phyloP scores from a whole-genome alignment of 768 basidiomycete species.

The Leccinellum rugosiceps region DNA sequence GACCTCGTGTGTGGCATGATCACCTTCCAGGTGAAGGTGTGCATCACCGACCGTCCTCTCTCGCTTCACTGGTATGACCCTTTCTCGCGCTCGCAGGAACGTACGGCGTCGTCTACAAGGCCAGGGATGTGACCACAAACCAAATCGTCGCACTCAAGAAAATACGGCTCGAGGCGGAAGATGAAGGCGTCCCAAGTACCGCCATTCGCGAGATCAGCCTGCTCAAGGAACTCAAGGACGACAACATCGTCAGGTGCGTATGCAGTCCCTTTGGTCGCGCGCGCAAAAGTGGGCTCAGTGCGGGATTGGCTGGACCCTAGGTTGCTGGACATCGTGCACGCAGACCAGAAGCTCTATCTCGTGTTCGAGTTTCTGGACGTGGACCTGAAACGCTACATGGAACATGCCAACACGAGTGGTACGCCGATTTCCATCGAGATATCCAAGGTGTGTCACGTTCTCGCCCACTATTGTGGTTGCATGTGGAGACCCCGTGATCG shows the following conservation, averaged over 20 bases:
- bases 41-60: background rate
- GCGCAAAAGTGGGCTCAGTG: constrained; percentile 6
- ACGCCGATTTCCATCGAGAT: constrained; percentile 70
- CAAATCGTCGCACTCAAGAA: constrained; percentile 96
- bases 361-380: constrained; percentile 98
- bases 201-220: constrained; percentile 98
- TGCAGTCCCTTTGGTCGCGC: background rate
- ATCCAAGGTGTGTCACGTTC: constrained; percentile 69
- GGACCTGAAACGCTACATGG: constrained; percentile 97
- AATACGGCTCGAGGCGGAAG: constrained; percentile 96
- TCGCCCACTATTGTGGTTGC: background rate
- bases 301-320: constrained; percentile 37
- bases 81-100: constrained; percentile 65
- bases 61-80: constrained; percentile 2
- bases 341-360: constrained; percentile 94
- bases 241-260: constrained; percentile 85
- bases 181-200: constrained; percentile 97
- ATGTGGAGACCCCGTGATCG: constrained; percentile 2
- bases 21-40: constrained; percentile 42
- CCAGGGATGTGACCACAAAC: constrained; percentile 74
- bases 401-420: constrained; percentile 69
- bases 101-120: constrained; percentile 98
- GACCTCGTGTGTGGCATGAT: constrained; percentile 16
- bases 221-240: constrained; percentile 94
- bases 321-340: constrained; percentile 93